Conservation (phyloP, 306 rosid species). For the Mimosa pudica region DNA sequence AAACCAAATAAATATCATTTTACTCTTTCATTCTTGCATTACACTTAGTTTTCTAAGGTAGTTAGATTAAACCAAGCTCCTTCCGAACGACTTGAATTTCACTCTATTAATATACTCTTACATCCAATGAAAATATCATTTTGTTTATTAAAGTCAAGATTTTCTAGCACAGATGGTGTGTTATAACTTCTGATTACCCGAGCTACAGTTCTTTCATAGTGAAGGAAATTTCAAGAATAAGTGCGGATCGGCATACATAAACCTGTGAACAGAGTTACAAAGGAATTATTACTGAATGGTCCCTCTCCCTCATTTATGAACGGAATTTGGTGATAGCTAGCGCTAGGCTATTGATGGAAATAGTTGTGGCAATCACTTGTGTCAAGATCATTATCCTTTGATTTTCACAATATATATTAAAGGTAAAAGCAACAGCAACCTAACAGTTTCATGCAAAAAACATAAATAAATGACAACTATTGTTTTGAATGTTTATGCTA, state of each 20-base stretch:
- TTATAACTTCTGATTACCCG: not conserved
- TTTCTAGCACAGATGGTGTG: not conserved
- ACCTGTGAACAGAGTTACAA: not conserved
- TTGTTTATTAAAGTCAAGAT: not conserved
- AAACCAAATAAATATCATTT: too few relatives aligned
- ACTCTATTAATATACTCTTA: too few relatives aligned
- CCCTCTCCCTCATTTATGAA: constrained; percentile 31
- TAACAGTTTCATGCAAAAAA: not conserved
- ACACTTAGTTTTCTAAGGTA: too few relatives aligned
- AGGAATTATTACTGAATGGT: constrained; percentile 16
- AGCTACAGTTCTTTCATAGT: not conserved
- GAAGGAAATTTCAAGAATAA: not conserved
- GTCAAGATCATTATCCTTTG: not conserved
- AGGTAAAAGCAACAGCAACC: not conserved
- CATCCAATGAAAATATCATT: not conserved
- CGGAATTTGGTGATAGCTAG: constrained; percentile 25
- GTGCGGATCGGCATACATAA: constrained; percentile 1
- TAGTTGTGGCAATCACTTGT: not conserved
- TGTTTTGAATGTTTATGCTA: not conserved
- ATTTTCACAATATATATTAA: not conserved
- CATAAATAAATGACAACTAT: not conserved
- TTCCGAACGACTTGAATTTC: too few relatives aligned
- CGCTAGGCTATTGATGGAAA: constrained; percentile 15
- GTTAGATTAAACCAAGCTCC: too few relatives aligned
- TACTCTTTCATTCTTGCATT: too few relatives aligned